Conservation (phyloP, 306 rosid genomes). For the Glycine latifolia region DNA sequence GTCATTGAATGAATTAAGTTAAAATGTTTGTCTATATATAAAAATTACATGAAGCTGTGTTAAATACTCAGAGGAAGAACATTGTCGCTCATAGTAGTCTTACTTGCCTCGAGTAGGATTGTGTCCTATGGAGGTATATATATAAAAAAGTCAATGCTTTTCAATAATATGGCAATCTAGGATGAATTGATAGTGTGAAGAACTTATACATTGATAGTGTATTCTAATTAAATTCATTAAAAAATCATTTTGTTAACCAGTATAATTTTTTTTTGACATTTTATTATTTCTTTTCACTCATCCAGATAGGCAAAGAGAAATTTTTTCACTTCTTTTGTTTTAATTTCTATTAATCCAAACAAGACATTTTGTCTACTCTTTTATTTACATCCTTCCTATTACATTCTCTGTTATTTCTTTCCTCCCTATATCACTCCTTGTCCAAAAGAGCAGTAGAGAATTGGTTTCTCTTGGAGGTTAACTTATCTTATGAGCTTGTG, state of each 20-base stretch:
- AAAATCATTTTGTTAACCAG: not conserved
- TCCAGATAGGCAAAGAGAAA: not conserved
- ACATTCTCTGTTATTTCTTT: not conserved
- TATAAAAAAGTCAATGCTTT: too few relatives aligned
- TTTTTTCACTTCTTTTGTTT: not conserved
- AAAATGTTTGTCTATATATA: not conserved
- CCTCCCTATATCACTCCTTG: not conserved
- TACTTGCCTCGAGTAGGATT: not conserved
- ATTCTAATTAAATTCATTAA: not conserved
- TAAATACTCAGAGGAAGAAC: not conserved
- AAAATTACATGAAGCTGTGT: too few relatives aligned
- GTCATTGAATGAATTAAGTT: not conserved
- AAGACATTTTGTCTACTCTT: not conserved
- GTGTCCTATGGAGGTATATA: too few relatives aligned
- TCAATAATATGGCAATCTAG: not conserved
- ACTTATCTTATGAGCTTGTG: conserved; percentile 1
- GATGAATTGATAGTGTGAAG: not conserved
- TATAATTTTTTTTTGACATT: not conserved
- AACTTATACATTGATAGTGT: not conserved
- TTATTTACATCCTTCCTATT: not conserved
- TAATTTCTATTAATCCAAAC: not conserved
- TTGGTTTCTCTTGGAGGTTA: not conserved
- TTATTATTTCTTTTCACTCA: not conserved
- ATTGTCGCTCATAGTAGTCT: not conserved
- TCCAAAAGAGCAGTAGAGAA: not conserved